A percentile compares a stretch with the other conserved stretches of the same genome.
phyloP scores from a whole-genome alignment of 176 grass and related monocot species.

The Oryza meyeriana region DNA sequence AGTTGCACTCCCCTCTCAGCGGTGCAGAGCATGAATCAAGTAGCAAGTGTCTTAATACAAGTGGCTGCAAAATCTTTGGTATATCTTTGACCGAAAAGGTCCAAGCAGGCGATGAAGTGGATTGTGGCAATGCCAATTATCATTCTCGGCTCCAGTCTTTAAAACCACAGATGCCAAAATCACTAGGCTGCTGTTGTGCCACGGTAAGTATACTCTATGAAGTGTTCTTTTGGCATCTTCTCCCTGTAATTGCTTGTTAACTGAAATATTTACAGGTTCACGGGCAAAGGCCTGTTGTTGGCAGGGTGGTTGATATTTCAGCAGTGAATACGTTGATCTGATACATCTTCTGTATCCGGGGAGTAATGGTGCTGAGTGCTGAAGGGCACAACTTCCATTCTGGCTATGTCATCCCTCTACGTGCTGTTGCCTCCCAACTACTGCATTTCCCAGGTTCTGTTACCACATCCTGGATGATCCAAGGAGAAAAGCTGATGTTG shows the following conservation, averaged over 20 bases:
- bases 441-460: constrained; percentile 15
- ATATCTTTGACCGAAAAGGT: constrained; percentile 56
- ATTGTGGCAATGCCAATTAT: constrained; percentile 18
- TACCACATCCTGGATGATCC: not conserved
- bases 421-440: constrained; percentile 9
- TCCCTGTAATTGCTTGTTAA: constrained; percentile 18
- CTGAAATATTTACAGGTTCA: constrained; percentile 37
- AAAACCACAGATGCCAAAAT: constrained; percentile 41
- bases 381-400: not conserved
- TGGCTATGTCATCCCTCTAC: not conserved
- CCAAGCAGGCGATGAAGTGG: constrained; percentile 32
- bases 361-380: constrained; percentile 18
- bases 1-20: constrained; percentile 22
- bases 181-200: constrained; percentile 35
- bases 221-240: constrained; percentile 4
- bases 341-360: constrained; percentile 11
- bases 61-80: constrained; percentile 67
- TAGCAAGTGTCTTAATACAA: constrained; percentile 29
- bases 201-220: constrained; percentile 44
- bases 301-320: constrained; percentile 50
- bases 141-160: constrained; percentile 35
- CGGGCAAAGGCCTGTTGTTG: constrained; percentile 42
- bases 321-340: constrained; percentile 46
- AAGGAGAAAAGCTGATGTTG: not conserved
- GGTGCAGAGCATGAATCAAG: constrained; percentile 33